Evolutionary conservation across 2,329 filamentous ascomycete genomes (phyloP).

Genomic region (Fusarium sp.): DNA sequence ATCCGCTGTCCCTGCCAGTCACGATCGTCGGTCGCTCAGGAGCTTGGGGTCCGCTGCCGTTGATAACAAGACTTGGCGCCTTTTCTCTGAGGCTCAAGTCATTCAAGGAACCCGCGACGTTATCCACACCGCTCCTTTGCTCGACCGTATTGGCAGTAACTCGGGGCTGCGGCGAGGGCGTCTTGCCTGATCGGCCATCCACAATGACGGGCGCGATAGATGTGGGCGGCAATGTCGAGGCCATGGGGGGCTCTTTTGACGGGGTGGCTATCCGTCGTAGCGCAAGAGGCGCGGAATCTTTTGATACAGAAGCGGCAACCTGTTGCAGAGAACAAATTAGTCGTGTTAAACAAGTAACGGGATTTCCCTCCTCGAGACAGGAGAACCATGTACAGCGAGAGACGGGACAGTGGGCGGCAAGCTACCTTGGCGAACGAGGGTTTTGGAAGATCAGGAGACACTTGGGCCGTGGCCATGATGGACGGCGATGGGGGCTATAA

Average conservation of each 20-base stretch:
- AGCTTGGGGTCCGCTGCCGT: conserved; percentile 58
- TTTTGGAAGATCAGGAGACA: conserved; percentile 63
- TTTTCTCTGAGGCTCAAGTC: conserved; percentile 47
- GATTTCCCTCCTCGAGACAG: conserved; percentile 2
- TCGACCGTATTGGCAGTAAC: conserved; percentile 20
- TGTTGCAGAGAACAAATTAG: conserved; percentile 46
- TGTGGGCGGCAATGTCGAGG: conserved; percentile 27
- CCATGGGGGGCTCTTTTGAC: conserved; percentile 41
- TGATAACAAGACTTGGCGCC: conserved; percentile 59
- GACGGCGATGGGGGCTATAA: conserved; percentile 32
- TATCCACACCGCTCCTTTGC: conserved; percentile 40
- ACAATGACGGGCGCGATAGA: conserved; percentile 42
- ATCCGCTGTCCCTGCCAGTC: conserved; percentile 58
- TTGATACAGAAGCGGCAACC: conserved; percentile 61
- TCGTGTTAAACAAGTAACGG: conserved; percentile 14
- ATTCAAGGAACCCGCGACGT: conserved; percentile 46
- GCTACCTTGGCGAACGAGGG: conserved; percentile 82
- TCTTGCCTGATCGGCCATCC: conserved; percentile 41
- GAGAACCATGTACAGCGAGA: conserved; percentile 19
- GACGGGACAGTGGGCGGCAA: conserved; percentile 1
- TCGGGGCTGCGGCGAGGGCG: conserved; percentile 34
- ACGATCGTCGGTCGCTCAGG: conserved; percentile 51
- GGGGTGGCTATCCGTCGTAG: conserved; percentile 42
- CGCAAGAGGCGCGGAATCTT: conserved; percentile 46
- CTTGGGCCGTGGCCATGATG: conserved; percentile 61